These are phyloP conservation scores for Plantago ovata DNA, from an alignment of 257 asterid genomes.

Conservation along the genomic window DNA sequence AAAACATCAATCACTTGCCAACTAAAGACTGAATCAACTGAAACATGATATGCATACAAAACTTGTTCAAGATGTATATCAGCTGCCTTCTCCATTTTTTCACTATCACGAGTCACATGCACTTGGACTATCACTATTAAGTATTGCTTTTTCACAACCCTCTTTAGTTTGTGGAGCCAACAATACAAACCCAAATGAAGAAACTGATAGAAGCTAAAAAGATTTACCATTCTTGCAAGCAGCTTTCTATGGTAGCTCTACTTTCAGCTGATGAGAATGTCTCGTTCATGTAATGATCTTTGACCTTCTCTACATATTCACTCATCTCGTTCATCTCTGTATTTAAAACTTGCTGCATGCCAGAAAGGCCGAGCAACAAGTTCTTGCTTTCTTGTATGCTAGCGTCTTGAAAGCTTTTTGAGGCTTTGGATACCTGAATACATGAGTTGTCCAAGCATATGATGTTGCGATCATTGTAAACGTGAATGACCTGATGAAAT, in stretches of 20 bases:
- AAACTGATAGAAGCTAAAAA: conserved; percentile 5
- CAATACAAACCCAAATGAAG: conserved; percentile 11
- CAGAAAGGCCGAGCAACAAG: conserved; percentile 41
- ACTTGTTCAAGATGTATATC: no score
- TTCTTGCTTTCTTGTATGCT: conserved; percentile 45
- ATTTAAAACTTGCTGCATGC: conserved; percentile 50
- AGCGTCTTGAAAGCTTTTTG: conserved; percentile 54
- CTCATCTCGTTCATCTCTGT: conserved; percentile 42
- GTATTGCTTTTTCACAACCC: no score
- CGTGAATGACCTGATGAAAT: background rate
- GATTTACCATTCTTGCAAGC: conserved; percentile 60
- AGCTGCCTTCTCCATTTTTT: no score
- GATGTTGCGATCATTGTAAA: background rate
- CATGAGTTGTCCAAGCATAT: conserved; percentile 13
- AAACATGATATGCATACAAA: background rate
- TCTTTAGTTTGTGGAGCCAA: no score
- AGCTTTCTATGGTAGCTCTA: conserved; percentile 46
- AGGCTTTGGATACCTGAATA: conserved; percentile 60
- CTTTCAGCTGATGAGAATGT: conserved; percentile 47
- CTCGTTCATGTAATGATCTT: conserved; percentile 40
- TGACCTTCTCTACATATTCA: conserved; percentile 49
- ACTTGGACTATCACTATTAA: no score
- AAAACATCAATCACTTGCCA: no score
- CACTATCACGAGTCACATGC: no score
- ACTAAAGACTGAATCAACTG: conserved; percentile 5